Conservation (phyloP, 192 early-diverging fungal species). For the Coemansia biformis region DNA sequence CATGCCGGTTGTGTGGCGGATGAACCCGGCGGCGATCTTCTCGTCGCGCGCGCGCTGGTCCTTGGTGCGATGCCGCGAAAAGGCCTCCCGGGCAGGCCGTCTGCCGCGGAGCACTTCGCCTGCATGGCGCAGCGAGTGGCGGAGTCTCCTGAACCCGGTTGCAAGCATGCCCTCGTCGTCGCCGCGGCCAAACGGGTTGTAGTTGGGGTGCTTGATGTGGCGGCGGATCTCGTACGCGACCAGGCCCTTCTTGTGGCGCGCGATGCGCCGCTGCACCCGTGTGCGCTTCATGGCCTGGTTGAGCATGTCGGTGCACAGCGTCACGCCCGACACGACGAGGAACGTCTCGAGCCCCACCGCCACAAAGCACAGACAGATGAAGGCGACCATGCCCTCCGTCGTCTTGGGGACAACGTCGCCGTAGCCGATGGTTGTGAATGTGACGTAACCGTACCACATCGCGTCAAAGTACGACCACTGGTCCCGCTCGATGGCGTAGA, state of each 20-base stretch:
- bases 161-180: slow-evolving; percentile 29
- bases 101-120: slow-evolving; percentile 19
- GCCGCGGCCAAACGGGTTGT: slow-evolving; percentile 41
- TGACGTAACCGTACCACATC: slow-evolving; percentile 50
- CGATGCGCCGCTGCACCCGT: slow-evolving; percentile 37
- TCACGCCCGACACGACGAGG: slow-evolving; percentile 40
- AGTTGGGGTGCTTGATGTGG: slow-evolving; percentile 49
- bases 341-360: slow-evolving; percentile 49
- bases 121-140: slow-evolving; percentile 8
- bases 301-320: slow-evolving; percentile 37
- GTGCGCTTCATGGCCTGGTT: slow-evolving; percentile 25
- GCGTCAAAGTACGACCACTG: slow-evolving; percentile 47
- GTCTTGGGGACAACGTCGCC: slow-evolving; percentile 39
- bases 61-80: slow-evolving; percentile 10
- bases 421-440: slow-evolving; percentile 52
- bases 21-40: slow-evolving; percentile 34
- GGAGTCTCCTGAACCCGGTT: slow-evolving; percentile 22
- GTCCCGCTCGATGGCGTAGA: slow-evolving; percentile 25
- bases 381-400: slow-evolving; percentile 38
- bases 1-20: slow-evolving; percentile 39
- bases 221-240: slow-evolving; percentile 49
- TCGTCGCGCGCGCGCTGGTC: slow-evolving; percentile 31
- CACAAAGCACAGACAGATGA: slow-evolving; percentile 47
- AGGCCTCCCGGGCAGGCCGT: slow-evolving; percentile 3
- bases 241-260: slow-evolving; percentile 31